phyloP scores from a whole-genome alignment of 2,329 filamentous ascomycete species.

The Phaeosphaeria sp. region DNA sequence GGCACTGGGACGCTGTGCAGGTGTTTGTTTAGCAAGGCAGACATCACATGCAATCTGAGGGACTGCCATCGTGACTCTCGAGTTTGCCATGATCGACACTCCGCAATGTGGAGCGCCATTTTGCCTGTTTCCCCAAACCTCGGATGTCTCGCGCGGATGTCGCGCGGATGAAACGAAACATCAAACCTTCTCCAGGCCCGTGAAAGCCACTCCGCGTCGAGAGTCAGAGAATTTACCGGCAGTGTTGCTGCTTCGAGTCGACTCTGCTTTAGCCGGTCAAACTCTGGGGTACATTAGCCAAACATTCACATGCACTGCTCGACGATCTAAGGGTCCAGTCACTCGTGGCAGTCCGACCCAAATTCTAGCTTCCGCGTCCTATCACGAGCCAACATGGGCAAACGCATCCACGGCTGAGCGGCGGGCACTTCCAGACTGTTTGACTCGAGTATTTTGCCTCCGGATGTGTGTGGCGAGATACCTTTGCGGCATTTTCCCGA shows the following conservation, averaged over 20 bases:
- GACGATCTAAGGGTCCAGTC: conserved; percentile 38
- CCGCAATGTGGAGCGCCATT: conserved; percentile 8
- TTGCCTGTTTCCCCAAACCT: conserved; percentile 13
- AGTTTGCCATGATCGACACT: conserved; percentile 13
- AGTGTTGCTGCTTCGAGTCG: conserved; percentile 13
- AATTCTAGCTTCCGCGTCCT: conserved; percentile 33
- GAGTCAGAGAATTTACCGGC: conserved; percentile 7
- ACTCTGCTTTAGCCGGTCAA: conserved; percentile 26
- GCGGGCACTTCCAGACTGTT: conserved; percentile 1
- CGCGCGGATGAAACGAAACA: conserved; percentile 27
- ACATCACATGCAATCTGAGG: neutral
- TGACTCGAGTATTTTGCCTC: conserved; percentile 6
- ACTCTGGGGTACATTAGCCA: conserved; percentile 47
- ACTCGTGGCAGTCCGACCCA: conserved; percentile 26
- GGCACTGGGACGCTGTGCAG: neutral
- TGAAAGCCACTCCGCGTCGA: conserved; percentile 13
- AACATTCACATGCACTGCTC: conserved; percentile 29
- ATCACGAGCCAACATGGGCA: conserved; percentile 9
- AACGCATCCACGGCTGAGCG: conserved; percentile 2
- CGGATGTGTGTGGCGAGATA: conserved; percentile 4
- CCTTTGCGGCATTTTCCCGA: neutral
- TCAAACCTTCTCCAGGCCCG: conserved; percentile 25
- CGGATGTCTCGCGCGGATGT: neutral
- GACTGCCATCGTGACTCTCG: neutral
- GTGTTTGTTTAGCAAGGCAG: neutral